A percentile compares a stretch with the other conserved stretches of the same genome.
Conservation (phyloP, 169 alveolate genomes). For the Theileria orientalis region DNA sequence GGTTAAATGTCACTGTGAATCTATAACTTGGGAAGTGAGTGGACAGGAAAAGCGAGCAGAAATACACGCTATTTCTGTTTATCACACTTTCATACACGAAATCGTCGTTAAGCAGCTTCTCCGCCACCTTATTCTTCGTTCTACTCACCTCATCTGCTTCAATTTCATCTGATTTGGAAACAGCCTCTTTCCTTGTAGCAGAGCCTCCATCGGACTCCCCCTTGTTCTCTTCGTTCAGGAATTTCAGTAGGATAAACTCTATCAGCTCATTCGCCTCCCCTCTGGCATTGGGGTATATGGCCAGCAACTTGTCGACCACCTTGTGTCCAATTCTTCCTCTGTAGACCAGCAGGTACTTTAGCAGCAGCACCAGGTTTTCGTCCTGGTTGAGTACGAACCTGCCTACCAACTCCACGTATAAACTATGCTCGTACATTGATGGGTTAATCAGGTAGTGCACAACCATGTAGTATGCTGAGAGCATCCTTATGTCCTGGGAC, state of each 20-base stretch:
- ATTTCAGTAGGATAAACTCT: not conserved
- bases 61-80: not conserved
- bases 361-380: not conserved
- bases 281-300: not conserved
- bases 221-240: not conserved
- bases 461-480: constrained; percentile 26
- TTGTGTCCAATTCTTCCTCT: not conserved
- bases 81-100: not conserved
- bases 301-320: not conserved
- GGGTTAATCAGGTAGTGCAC: constrained; percentile 10
- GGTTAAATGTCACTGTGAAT: not conserved
- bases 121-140: not conserved
- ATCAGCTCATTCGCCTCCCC: not conserved
- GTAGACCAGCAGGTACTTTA: not conserved
- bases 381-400: not conserved
- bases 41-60: not conserved
- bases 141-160: not conserved
- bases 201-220: not conserved
- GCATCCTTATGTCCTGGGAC: constrained; percentile 34
- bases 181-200: too few species aligned
- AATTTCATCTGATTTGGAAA: too few species aligned
- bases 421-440: not conserved
- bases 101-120: too few species aligned
- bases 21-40: not conserved
- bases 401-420: not conserved